Evolutionary conservation across 257 asterid genomes (phyloP).

Genomic region (Jasminum sambac): DNA sequence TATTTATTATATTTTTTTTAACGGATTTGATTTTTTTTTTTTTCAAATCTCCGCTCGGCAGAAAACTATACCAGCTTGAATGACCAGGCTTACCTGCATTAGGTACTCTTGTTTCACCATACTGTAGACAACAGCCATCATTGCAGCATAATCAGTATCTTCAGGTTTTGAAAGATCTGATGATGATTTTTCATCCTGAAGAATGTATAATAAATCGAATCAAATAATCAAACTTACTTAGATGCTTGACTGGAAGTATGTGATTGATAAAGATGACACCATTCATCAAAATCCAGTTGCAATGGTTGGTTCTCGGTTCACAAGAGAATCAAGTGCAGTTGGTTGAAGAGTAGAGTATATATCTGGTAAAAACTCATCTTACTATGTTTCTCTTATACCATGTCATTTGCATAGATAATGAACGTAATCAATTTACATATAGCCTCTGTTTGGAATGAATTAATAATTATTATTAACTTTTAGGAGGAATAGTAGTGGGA

Average conservation of each 20-base stretch:
- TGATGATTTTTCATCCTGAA: constrained; percentile 36
- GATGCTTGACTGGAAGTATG: background rate
- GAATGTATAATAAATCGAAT: background rate
- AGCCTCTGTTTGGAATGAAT: too few species aligned
- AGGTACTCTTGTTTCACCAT: constrained; percentile 75
- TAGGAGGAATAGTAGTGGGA: too few species aligned
- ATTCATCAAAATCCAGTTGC: background rate
- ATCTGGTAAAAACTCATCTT: background rate
- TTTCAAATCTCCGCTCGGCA: too few species aligned
- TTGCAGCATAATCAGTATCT: constrained; percentile 49
- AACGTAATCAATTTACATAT: background rate
- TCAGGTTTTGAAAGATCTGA: constrained; percentile 39
- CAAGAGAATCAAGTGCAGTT: background rate
- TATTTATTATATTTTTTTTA: too few species aligned
- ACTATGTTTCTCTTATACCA: background rate
- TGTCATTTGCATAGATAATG: background rate
- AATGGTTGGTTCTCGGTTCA: background rate
- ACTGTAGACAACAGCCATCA: constrained; percentile 61
- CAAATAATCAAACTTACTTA: background rate
- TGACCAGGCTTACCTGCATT: constrained; percentile 67
- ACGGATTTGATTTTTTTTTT: too few species aligned
- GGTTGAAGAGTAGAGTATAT: background rate
- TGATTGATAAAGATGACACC: background rate
- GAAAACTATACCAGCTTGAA: too few species aligned
- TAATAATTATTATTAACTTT: too few species aligned